Conservation (phyloP, 192 early-diverging fungal genomes). For the Podila clonocystis region DNA sequence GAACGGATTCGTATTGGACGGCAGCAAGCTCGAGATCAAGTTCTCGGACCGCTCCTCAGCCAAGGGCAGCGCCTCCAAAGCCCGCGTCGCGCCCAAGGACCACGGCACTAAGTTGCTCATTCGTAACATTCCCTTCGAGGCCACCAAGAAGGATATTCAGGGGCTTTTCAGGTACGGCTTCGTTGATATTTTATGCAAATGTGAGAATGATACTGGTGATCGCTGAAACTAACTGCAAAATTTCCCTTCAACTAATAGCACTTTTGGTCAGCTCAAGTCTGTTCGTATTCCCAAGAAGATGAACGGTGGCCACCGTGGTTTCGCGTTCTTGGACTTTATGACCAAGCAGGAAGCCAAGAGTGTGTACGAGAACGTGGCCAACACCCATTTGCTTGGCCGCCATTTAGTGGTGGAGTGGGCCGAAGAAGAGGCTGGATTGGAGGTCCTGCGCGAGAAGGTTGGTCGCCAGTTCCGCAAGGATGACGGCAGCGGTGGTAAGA, state of each 20-base stretch:
- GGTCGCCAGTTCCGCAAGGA: conserved; percentile 80
- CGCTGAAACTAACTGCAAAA: no score
- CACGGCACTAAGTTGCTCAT: conserved; percentile 89
- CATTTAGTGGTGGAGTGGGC: conserved; percentile 98
- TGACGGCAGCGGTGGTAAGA: conserved; percentile 58
- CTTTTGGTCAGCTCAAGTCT: conserved; percentile 95
- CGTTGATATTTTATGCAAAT: no score
- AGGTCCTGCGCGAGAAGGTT: conserved; percentile 85
- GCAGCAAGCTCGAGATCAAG: conserved; percentile 90
- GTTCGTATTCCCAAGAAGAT: conserved; percentile 96
- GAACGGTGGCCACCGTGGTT: conserved; percentile 93
- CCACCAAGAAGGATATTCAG: conserved; percentile 93
- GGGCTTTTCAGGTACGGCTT: conserved; percentile 80
- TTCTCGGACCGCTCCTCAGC: conserved; percentile 77
- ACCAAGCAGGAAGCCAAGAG: conserved; percentile 95
- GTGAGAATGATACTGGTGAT: no score
- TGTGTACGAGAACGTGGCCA: conserved; percentile 85
- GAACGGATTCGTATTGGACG: conserved; percentile 89
- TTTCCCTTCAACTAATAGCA: conserved; percentile 49
- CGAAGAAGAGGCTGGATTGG: conserved; percentile 80
- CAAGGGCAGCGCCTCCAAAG: conserved; percentile 46
- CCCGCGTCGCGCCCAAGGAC: conserved; percentile 56
- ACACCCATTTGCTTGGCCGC: conserved; percentile 97
- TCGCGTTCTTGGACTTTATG: conserved; percentile 97
- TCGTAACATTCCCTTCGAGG: conserved; percentile 97